These are phyloP conservation scores for Singerocomus inundabilis DNA, from an alignment of 1,284 basidiomycete genomes.

Conservation along the genomic window DNA sequence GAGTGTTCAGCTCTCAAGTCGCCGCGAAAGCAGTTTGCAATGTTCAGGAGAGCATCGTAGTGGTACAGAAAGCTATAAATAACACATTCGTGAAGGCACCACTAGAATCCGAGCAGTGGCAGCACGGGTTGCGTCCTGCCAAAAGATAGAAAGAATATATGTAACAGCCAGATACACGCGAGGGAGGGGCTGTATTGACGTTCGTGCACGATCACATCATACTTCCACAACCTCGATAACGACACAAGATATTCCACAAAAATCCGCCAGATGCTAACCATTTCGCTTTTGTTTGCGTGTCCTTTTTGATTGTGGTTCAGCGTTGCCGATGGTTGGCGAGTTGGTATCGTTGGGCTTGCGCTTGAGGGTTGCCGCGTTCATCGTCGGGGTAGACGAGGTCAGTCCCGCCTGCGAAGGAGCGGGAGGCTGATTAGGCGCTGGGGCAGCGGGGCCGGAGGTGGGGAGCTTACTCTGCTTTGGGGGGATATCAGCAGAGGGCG, in stretches of 20 bases:
- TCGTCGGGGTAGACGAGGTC: constrained; percentile 46
- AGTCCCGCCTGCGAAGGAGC: constrained; percentile 43
- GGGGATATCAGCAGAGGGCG: constrained; percentile 45
- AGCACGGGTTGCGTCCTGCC: constrained; percentile 27
- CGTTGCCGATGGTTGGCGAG: constrained; percentile 49
- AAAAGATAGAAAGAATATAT: constrained; percentile 33
- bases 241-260: constrained; percentile 32
- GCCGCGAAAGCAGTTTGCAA: constrained; percentile 15
- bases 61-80: constrained; percentile 40
- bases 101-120: constrained; percentile 33
- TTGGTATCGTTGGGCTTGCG: constrained; percentile 57
- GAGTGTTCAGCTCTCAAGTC: not conserved
- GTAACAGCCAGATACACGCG: constrained; percentile 28
- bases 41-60: constrained; percentile 28
- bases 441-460: constrained; percentile 44
- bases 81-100: constrained; percentile 30
- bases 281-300: constrained; percentile 44
- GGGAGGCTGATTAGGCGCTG: constrained; percentile 38
- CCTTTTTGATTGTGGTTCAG: constrained; percentile 49
- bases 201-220: constrained; percentile 33
- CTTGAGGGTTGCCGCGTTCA: constrained; percentile 58
- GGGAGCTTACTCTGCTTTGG: constrained; percentile 55
- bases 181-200: constrained; percentile 17
- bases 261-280: constrained; percentile 33
- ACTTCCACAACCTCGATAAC: constrained; percentile 26